A percentile compares a stretch with the other conserved stretches of the same genome.
Conservation (phyloP, 352 stramenopile species). For the Blastocystis sp. region DNA sequence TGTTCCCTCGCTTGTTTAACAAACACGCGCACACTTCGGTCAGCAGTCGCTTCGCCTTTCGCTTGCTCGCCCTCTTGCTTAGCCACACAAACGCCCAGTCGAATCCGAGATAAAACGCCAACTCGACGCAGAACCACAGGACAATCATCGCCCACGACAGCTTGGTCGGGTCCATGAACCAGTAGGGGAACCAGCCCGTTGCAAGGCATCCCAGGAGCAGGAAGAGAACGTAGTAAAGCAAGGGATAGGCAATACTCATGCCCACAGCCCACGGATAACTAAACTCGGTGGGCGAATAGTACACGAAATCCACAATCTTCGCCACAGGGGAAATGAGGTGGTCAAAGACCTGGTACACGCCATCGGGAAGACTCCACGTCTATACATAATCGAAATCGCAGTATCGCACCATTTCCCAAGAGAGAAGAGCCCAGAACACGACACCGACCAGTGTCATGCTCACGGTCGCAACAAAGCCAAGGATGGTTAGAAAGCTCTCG, state of each 20-base stretch:
- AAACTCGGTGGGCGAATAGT: constrained; percentile 26
- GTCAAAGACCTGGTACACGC: neutral
- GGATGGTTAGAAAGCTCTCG: neutral
- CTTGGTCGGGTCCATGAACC: constrained; percentile 49
- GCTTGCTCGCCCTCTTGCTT: neutral
- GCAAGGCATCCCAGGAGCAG: neutral
- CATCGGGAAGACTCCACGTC: constrained; percentile 28
- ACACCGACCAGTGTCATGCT: constrained; percentile 38
- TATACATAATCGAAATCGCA: neutral
- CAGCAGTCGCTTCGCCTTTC: neutral
- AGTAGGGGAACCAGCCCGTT: constrained; percentile 33
- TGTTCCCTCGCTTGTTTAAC: neutral
- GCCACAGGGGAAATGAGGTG: constrained; percentile 45
- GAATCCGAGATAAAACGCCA: constrained; percentile 5
- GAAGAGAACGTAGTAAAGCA: constrained; percentile 36
- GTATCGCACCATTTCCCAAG: neutral
- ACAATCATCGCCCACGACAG: constrained; percentile 4
- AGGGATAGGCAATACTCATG: constrained; percentile 15
- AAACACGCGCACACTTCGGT: neutral
- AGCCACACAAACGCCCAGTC: neutral
- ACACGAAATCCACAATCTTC: constrained; percentile 50
- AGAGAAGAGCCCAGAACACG: constrained; percentile 55
- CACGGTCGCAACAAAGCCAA: constrained; percentile 23
- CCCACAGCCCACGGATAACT: neutral
- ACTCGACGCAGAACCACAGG: neutral